Conservation (phyloP, 495 filamentous ascomycete species). For the Penicillium cosmopolitanum region DNA sequence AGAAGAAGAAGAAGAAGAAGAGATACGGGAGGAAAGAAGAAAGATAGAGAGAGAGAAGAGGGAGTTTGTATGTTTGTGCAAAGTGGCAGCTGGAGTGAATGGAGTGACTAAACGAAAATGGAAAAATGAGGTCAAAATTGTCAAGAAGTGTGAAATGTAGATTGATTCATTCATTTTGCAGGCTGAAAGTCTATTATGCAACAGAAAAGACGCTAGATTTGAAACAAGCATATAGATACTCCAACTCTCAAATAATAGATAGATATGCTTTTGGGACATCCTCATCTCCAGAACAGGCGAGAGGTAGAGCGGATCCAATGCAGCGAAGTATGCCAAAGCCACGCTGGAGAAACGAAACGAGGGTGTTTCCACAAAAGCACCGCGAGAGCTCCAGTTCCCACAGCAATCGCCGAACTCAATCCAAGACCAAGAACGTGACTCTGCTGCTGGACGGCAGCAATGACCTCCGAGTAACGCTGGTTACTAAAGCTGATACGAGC, state of each 20-base stretch:
- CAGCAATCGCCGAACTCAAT: slow-evolving; percentile 33
- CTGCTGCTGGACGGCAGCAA: slow-evolving; percentile 68
- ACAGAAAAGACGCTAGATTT: background rate
- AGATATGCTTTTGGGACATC: background rate
- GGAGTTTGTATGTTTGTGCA: too few relatives aligned
- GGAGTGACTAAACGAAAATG: too few relatives aligned
- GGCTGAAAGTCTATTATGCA: background rate
- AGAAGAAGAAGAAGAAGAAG: background rate
- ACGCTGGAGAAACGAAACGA: slow-evolving; percentile 19
- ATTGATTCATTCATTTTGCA: background rate
- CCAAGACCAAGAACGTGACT: slow-evolving; percentile 56
- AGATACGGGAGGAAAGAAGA: background rate
- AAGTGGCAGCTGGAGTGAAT: too few relatives aligned
- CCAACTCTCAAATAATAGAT: background rate
- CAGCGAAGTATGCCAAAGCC: slow-evolving; percentile 10
- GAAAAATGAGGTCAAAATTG: too few relatives aligned
- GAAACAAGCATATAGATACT: background rate
- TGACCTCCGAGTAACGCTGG: slow-evolving; percentile 84
- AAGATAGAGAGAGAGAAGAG: background rate
- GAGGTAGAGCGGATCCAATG: slow-evolving; percentile 2
- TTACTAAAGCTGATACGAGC: slow-evolving; percentile 91
- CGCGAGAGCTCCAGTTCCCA: slow-evolving; percentile 28
- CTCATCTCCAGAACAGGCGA: background rate
- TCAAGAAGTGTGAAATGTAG: too few relatives aligned
- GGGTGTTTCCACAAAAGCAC: slow-evolving; percentile 41